Percentiles rank a stretch among this genome's conserved stretches.
Evolutionary conservation across 192 early-diverging fungal species (phyloP).

Genomic region (Entomortierella parvispora): DNA sequence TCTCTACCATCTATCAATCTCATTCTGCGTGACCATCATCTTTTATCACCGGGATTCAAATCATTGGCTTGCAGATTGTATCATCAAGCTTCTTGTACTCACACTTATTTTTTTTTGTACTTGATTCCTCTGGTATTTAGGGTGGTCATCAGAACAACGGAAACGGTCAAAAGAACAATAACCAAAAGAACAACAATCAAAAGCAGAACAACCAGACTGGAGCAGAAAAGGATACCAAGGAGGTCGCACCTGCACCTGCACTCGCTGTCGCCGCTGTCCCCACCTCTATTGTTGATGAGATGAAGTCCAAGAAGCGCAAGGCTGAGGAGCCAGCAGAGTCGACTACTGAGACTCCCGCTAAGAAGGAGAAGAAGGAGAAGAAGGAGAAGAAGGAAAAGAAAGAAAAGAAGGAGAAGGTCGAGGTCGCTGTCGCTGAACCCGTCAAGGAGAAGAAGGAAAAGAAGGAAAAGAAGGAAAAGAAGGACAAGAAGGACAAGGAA

Average conservation of each 20-base stretch:
- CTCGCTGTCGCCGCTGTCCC: conserved; percentile 20
- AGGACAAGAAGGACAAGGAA: conserved; percentile 11
- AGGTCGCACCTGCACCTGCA: background rate
- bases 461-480: conserved; percentile 37
- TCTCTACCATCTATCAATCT: background rate
- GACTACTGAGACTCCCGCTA: background rate
- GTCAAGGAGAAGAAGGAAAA: conserved; percentile 36
- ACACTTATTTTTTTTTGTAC: background rate
- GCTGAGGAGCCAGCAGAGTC: conserved; percentile 35
- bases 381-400: conserved; percentile 26
- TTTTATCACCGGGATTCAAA: too few species aligned
- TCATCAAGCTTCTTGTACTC: background rate
- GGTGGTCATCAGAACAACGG: conserved; percentile 52
- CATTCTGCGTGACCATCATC: background rate
- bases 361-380: conserved; percentile 41
- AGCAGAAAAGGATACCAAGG: background rate
- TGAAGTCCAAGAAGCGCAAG: conserved; percentile 56
- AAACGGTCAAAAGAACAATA: conserved; percentile 31
- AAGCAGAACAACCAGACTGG: background rate
- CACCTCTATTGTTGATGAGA: conserved; percentile 50
- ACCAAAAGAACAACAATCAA: conserved; percentile 31
- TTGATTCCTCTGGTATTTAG: conserved; percentile 5
- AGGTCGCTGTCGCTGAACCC: background rate
- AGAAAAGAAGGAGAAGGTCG: conserved; percentile 22
- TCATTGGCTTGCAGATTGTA: too few species aligned